Conservation (phyloP, 148 eudicot species). For the Silene conica region DNA sequence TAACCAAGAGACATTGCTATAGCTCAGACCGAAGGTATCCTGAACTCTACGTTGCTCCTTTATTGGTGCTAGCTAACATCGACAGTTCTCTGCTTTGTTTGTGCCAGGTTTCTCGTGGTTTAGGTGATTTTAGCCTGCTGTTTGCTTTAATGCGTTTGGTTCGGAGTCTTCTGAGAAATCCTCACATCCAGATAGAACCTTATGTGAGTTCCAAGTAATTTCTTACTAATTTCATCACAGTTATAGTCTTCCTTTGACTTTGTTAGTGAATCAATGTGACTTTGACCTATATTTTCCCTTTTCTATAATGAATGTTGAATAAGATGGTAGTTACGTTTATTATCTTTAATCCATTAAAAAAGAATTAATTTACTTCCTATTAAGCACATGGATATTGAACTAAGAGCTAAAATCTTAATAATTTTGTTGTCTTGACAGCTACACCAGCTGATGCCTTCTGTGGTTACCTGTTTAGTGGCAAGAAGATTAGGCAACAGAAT, state of each 20-base stretch:
- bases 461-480: conserved; percentile 71
- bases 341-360: no score
- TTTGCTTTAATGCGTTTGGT: conserved; percentile 79
- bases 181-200: conserved; percentile 69
- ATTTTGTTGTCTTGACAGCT: conserved; percentile 37
- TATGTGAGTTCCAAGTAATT: conserved; percentile 45
- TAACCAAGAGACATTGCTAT: conserved; percentile 14
- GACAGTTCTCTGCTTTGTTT: conserved; percentile 4
- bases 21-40: no score
- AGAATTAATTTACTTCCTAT: no score
- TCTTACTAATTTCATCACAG: not conserved
- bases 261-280: no score
- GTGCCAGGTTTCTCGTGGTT: conserved; percentile 67
- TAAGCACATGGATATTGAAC: no score
- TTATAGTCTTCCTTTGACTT: no score
- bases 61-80: conserved; percentile 9
- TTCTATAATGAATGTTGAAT: no score
- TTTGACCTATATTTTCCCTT: no score
- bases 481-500: conserved; percentile 62
- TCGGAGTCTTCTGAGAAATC: conserved; percentile 64
- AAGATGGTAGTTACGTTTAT: no score
- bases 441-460: conserved; percentile 78
- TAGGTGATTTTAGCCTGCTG: conserved; percentile 52
- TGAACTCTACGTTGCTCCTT: not conserved
- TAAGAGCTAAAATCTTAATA: no score